Percentiles rank a stretch among this genome's conserved stretches.
phyloP scores from a whole-genome alignment of 2,329 filamentous ascomycete species.

The Myriosclerotinia scirpicola region DNA sequence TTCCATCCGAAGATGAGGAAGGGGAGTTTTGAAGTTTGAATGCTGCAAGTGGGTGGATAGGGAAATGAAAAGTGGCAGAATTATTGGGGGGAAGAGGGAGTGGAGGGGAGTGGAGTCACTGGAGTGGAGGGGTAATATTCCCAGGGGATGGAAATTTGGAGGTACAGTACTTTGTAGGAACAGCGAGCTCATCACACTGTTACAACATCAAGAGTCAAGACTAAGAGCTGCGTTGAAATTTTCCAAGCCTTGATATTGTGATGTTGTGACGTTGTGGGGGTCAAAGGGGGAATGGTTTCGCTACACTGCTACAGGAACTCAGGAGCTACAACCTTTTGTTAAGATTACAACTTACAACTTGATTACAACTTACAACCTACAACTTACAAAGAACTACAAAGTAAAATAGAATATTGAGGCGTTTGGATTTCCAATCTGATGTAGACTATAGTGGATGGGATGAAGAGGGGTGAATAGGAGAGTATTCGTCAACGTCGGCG shows the following conservation, averaged over 20 bases:
- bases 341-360: too few relatives aligned
- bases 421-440: background rate
- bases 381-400: too few relatives aligned
- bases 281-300: background rate
- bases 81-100: background rate
- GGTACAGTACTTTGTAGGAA: too few relatives aligned
- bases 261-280: background rate
- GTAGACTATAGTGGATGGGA: background rate
- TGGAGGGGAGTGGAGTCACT: background rate
- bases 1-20: slow-evolving; percentile 7
- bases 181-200: background rate
- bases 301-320: slow-evolving; percentile 6
- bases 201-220: background rate
- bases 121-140: background rate
- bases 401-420: background rate
- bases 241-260: background rate
- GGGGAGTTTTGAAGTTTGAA: background rate
- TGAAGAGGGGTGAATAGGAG: background rate
- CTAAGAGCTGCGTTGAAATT: background rate
- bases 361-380: too few relatives aligned
- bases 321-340: background rate
- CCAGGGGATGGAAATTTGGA: background rate
- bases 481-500: slow-evolving; percentile 4
- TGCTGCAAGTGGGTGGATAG: background rate
- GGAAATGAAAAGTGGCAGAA: background rate